These are phyloP conservation scores for Coprinopsis strossmayeri DNA, from an alignment of 768 basidiomycete species.

Conservation along the genomic window DNA sequence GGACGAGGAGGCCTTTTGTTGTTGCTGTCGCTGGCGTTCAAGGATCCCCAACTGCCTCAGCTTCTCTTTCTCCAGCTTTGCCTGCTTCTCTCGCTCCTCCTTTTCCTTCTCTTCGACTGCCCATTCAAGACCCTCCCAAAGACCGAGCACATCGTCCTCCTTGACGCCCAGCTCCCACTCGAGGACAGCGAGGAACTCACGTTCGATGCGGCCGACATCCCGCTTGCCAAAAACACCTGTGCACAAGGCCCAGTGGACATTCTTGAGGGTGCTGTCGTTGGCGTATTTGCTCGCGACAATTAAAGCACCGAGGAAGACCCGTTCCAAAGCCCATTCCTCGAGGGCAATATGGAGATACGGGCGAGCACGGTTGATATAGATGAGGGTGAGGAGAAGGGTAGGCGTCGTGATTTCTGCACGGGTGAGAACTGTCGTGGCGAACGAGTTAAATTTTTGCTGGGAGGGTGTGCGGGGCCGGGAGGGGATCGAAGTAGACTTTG, in stretches of 20 bases:
- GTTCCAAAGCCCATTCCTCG: slow-evolving; percentile 83
- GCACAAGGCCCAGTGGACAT: slow-evolving; percentile 86
- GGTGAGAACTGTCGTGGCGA: slow-evolving; percentile 60
- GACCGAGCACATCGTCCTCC: slow-evolving; percentile 56
- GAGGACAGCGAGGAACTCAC: slow-evolving; percentile 76
- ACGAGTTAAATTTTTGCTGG: slow-evolving; percentile 53
- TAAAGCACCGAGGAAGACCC: slow-evolving; percentile 87
- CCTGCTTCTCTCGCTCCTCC: slow-evolving; percentile 6
- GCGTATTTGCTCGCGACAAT: slow-evolving; percentile 87
- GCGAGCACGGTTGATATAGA: slow-evolving; percentile 72
- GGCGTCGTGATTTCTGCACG: slow-evolving; percentile 71
- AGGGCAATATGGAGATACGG: slow-evolving; percentile 76
- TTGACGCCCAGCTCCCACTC: slow-evolving; percentile 65
- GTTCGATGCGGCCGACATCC: slow-evolving; percentile 74
- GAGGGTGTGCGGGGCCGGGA: slow-evolving; percentile 39
- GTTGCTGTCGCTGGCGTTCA: not conserved
- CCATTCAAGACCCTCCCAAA: slow-evolving; percentile 34
- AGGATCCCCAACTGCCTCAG: not conserved
- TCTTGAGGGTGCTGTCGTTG: slow-evolving; percentile 88
- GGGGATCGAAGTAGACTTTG: slow-evolving; percentile 24
- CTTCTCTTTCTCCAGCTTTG: not conserved
- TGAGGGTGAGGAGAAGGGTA: slow-evolving; percentile 62
- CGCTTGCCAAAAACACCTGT: slow-evolving; percentile 78
- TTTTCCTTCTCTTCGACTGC: slow-evolving; percentile 14
- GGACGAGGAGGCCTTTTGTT: slow-evolving; percentile 5